A percentile compares a stretch with the other conserved stretches of the same genome.
These are phyloP conservation scores for Talaromyces islandicus DNA, from an alignment of 2,329 filamentous ascomycete species.

Conservation along the genomic window DNA sequence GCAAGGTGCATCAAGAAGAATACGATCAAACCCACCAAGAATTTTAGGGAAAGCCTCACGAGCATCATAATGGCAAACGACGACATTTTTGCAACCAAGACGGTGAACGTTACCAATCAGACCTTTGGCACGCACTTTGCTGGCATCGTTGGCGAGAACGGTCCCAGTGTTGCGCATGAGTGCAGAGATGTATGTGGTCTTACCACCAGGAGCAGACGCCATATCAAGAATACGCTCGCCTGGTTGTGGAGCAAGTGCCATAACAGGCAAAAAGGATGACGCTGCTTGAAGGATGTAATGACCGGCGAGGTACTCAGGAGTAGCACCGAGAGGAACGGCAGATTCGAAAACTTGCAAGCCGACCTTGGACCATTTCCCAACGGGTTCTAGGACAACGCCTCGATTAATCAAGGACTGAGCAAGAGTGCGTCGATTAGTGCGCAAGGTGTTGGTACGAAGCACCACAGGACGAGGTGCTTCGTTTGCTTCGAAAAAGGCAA, in stretches of 20 bases:
- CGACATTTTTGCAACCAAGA: constrained; percentile 84
- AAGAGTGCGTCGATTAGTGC: constrained; percentile 69
- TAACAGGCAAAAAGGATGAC: constrained; percentile 93
- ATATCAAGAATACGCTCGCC: constrained; percentile 88
- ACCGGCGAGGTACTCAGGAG: constrained; percentile 92
- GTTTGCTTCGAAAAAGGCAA: constrained; percentile 98
- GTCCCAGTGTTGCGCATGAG: constrained; percentile 96
- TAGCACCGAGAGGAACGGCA: constrained; percentile 80
- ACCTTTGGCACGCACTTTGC: constrained; percentile 89
- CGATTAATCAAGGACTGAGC: constrained; percentile 93
- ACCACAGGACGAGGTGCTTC: constrained; percentile 90
- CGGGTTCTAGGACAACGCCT: constrained; percentile 90
- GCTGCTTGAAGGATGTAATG: constrained; percentile 98
- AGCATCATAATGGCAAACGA: constrained; percentile 94
- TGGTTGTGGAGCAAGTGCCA: constrained; percentile 92
- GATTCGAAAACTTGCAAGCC: constrained; percentile 95
- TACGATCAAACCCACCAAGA: constrained; percentile 91
- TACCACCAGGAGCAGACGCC: constrained; percentile 92
- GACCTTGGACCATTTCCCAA: constrained; percentile 98
- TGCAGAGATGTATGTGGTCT: constrained; percentile 93
- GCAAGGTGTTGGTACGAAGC: constrained; percentile 92
- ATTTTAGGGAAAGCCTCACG: constrained; percentile 81
- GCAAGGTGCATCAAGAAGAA: constrained; percentile 90
- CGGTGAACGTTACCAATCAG: constrained; percentile 97
- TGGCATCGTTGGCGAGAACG: constrained; percentile 94